A percentile compares a stretch with the other conserved stretches of the same genome.
These are phyloP conservation scores for Stachybotrys chlorohalonatus DNA, from an alignment of 2,329 filamentous ascomycete species.

Conservation along the genomic window DNA sequence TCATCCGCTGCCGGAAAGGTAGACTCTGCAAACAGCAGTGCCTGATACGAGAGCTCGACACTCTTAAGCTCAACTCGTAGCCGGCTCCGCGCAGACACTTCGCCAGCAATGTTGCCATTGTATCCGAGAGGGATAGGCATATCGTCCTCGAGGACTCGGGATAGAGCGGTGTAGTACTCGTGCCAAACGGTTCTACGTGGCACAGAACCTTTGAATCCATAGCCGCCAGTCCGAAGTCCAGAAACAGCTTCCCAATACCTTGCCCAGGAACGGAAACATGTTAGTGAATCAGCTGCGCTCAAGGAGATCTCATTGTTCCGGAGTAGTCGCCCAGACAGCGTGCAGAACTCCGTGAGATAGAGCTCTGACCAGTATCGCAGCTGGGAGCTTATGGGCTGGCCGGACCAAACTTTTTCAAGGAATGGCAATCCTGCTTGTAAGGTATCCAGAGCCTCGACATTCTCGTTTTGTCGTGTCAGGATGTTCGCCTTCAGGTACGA, in stretches of 20 bases:
- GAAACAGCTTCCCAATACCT: conserved; percentile 54
- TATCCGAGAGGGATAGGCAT: conserved; percentile 49
- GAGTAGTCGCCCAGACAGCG: conserved; percentile 54
- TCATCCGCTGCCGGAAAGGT: conserved; percentile 79
- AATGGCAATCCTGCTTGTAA: conserved; percentile 59
- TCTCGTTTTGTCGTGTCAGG: conserved; percentile 38
- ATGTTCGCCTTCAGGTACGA: conserved; percentile 67
- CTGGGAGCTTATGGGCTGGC: conserved; percentile 50
- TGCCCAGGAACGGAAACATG: conserved; percentile 58
- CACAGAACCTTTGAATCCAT: conserved; percentile 49
- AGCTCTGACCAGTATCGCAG: conserved; percentile 72
- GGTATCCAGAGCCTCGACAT: conserved; percentile 52
- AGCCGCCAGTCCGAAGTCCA: conserved; percentile 40
- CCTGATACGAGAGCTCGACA: conserved; percentile 73
- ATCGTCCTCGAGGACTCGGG: conserved; percentile 61
- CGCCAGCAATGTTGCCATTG: conserved; percentile 28
- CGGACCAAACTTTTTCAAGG: conserved; percentile 43
- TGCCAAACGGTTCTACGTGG: conserved; percentile 67
- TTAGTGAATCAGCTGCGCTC: conserved; percentile 42
- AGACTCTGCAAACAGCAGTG: conserved; percentile 66
- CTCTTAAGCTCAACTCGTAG: conserved; percentile 70
- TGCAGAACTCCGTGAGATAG: conserved; percentile 65
- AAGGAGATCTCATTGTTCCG: conserved; percentile 41
- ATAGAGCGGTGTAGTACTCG: conserved; percentile 74
- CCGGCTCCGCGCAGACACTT: conserved; percentile 49